Evolutionary conservation across 805 yeast genomes (phyloP).

Genomic region (Lipomyces yamadae): DNA sequence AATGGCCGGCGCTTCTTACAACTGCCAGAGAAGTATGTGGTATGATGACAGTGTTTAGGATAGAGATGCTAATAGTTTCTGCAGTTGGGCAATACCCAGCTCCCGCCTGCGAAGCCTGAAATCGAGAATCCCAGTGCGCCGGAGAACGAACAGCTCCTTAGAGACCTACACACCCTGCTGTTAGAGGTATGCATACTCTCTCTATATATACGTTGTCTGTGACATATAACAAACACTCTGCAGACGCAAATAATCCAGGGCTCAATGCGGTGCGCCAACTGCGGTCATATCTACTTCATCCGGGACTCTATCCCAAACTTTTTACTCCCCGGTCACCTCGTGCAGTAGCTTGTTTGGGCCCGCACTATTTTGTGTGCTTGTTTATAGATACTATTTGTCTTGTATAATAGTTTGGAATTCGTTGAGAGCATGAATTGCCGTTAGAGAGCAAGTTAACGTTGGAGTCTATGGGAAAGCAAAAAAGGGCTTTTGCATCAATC

Average conservation of each 20-base stretch:
- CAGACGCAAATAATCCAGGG: conserved; percentile 83
- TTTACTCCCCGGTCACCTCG: conserved; percentile 91
- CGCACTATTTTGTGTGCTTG: neutral
- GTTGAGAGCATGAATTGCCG: neutral
- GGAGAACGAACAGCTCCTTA: conserved; percentile 57
- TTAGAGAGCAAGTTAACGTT: neutral
- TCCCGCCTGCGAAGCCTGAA: conserved; percentile 48
- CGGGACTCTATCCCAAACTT: conserved; percentile 94
- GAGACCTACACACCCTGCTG: conserved; percentile 75
- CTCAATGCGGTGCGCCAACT: conserved; percentile 82
- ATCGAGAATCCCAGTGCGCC: conserved; percentile 56
- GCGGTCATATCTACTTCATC: conserved; percentile 85
- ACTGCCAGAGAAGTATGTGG: conserved; percentile 74
- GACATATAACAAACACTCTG: neutral
- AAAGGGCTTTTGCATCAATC: neutral
- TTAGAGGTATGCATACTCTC: conserved; percentile 55
- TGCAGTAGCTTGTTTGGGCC: conserved; percentile 42
- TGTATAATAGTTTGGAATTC: neutral
- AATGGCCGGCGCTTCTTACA: conserved; percentile 81
- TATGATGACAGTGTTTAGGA: neutral
- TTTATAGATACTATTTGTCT: neutral
- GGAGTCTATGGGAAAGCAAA: neutral
- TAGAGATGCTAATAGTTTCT: neutral
- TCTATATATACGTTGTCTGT: neutral
- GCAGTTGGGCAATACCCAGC: conserved; percentile 30